Evolutionary conservation across 768 basidiomycete species (phyloP).

Genomic region (Chlorophyllum brunneum): DNA sequence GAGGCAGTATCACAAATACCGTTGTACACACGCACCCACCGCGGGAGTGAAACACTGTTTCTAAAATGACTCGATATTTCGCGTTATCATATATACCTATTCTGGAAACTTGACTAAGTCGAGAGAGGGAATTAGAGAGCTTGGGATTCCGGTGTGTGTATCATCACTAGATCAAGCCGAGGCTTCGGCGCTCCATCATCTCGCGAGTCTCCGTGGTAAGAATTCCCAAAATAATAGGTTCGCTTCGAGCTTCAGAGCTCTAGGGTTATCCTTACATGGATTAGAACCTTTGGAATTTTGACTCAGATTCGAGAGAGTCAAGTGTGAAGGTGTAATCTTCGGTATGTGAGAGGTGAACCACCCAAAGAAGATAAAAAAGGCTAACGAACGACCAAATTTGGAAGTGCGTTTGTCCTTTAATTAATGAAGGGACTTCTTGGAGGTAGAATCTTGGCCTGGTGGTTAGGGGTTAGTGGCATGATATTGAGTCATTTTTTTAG

Average conservation of each 20-base stretch:
- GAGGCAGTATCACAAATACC: too few species aligned
- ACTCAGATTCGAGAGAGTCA: background rate
- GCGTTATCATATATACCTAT: slow-evolving; percentile 1
- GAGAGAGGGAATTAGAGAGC: slow-evolving; percentile 4
- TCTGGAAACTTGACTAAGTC: slow-evolving; percentile 11
- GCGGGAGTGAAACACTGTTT: slow-evolving; percentile 4
- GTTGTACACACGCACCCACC: background rate
- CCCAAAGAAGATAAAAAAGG: slow-evolving; percentile 9
- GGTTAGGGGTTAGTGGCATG: background rate
- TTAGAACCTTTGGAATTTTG: too few species aligned
- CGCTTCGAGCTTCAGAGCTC: too few species aligned
- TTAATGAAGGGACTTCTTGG: slow-evolving; percentile 2
- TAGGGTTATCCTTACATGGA: too few species aligned
- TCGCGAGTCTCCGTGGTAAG: background rate
- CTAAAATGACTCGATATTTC: background rate
- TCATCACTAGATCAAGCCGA: slow-evolving; percentile 13
- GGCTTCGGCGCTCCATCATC: slow-evolving; percentile 1
- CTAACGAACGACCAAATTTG: slow-evolving; percentile 8
- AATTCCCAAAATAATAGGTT: too few species aligned
- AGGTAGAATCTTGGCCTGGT: background rate
- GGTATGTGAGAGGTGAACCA: too few species aligned
- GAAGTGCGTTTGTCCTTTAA: slow-evolving; percentile 7
- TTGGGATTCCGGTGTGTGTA: background rate
- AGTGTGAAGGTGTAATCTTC: too few species aligned
- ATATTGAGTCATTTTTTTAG: background rate